These are phyloP conservation scores for Fulvia fulva DNA, from an alignment of 2,329 filamentous ascomycete species.

Conservation along the genomic window DNA sequence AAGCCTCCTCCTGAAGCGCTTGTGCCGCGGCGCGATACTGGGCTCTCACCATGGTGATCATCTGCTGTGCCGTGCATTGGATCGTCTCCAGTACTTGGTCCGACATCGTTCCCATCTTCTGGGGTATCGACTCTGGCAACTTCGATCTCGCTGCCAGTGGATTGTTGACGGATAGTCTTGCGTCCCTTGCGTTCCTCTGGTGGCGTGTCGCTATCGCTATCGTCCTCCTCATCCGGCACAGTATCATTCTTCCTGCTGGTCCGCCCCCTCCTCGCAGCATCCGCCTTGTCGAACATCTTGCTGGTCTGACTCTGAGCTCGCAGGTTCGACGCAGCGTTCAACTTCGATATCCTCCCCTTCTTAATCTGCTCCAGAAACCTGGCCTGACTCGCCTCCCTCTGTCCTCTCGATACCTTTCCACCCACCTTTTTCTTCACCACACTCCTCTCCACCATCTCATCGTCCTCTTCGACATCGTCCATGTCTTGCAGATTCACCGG, in stretches of 20 bases:
- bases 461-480: background rate
- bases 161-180: background rate
- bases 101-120: background rate
- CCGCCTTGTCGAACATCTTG: background rate
- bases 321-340: background rate
- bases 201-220: background rate
- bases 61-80: background rate
- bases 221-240: background rate
- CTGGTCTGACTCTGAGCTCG: background rate
- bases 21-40: background rate
- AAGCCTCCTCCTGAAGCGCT: background rate
- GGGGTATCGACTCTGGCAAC: background rate
- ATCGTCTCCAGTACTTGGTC: background rate
- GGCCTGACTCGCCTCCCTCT: background rate
- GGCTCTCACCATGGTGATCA: background rate
- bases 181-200: background rate
- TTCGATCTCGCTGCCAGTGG: background rate
- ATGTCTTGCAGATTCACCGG: background rate
- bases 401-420: background rate
- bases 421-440: background rate
- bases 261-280: background rate
- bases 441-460: background rate
- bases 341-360: background rate
- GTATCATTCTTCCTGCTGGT: background rate
- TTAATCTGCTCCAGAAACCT: background rate